These are phyloP conservation scores for Penicillium maclennaniae DNA, from an alignment of 495 filamentous ascomycete species.

Conservation along the genomic window DNA sequence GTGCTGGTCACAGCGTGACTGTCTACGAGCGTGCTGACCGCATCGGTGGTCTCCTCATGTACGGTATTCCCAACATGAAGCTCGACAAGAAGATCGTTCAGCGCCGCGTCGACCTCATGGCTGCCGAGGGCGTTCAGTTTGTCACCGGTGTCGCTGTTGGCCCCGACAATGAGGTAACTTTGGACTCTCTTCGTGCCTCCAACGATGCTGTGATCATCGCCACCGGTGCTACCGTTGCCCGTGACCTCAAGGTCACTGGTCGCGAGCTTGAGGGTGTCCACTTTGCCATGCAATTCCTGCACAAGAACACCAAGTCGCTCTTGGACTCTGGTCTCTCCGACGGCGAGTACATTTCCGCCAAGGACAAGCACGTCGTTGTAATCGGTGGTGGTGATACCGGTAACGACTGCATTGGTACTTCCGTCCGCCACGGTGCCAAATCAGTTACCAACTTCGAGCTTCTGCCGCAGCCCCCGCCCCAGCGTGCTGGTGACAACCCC, in stretches of 20 bases:
- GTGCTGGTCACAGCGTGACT: conserved; percentile 83
- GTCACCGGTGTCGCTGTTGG: conserved; percentile 74
- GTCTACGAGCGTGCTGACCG: conserved; percentile 97
- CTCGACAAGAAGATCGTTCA: conserved; percentile 98
- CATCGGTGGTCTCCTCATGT: conserved; percentile 92
- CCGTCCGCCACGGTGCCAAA: conserved; percentile 95
- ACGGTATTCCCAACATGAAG: conserved; percentile 99
- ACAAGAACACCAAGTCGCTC: conserved; percentile 97
- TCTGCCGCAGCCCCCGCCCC: conserved; percentile 87
- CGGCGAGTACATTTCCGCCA: conserved; percentile 89
- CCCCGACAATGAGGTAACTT: conserved; percentile 63
- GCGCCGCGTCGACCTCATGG: conserved; percentile 95
- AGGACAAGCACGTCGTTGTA: conserved; percentile 94
- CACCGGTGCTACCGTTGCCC: conserved; percentile 95
- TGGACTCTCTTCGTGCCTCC: conserved; percentile 69
- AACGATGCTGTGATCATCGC: conserved; percentile 90
- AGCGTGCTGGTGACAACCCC: conserved; percentile 95
- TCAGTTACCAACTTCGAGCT: conserved; percentile 98
- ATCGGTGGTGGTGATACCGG: conserved; percentile 99
- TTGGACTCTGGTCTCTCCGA: conserved; percentile 89
- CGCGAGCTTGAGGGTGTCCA: conserved; percentile 92
- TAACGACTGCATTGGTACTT: conserved; percentile 99
- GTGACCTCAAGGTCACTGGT: conserved; percentile 89
- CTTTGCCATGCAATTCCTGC: conserved; percentile 98
- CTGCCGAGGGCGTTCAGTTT: conserved; percentile 82